phyloP scores from a whole-genome alignment of 1,284 basidiomycete genomes.

The Pseudozyma hubeiensis region DNA sequence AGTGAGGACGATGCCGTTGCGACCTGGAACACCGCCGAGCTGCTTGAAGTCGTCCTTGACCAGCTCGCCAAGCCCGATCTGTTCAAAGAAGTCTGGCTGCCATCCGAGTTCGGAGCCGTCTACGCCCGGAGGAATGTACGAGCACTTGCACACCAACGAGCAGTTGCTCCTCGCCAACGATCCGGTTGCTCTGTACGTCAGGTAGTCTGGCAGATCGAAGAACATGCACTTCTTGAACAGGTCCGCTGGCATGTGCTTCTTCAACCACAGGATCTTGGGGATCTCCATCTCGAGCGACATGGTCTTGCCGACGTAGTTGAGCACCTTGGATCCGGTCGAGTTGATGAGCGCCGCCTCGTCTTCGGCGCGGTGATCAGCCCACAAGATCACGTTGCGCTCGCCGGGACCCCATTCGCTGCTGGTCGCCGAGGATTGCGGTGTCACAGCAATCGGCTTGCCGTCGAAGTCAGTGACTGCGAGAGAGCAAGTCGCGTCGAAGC shows the following conservation, averaged over 20 bases:
- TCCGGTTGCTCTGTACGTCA: constrained; percentile 90
- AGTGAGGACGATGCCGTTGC: constrained; percentile 78
- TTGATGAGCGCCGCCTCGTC: constrained; percentile 92
- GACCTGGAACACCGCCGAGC: constrained; percentile 78
- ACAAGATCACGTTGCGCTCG: constrained; percentile 62
- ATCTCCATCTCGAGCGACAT: constrained; percentile 77
- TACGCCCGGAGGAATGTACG: constrained; percentile 81
- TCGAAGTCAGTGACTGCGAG: constrained; percentile 81
- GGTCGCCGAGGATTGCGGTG: constrained; percentile 73
- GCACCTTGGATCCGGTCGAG: constrained; percentile 81
- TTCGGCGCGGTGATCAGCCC: constrained; percentile 86
- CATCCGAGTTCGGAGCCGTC: constrained; percentile 63
- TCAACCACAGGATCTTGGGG: constrained; percentile 95
- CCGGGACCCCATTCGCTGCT: constrained; percentile 29
- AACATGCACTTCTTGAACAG: constrained; percentile 88
- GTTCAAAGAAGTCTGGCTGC: constrained; percentile 64
- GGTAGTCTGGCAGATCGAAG: constrained; percentile 96
- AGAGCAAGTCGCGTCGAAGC: constrained; percentile 97
- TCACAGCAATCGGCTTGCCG: constrained; percentile 83
- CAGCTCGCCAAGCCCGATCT: constrained; percentile 68
- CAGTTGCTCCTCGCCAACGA: constrained; percentile 85
- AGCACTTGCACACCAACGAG: constrained; percentile 96
- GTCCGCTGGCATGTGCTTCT: constrained; percentile 81
- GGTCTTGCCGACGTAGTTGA: constrained; percentile 94
- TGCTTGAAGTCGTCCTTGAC: constrained; percentile 77